phyloP scores from a whole-genome alignment of 108 stramenopile species.

The Cyclostephanos tholiformis region DNA sequence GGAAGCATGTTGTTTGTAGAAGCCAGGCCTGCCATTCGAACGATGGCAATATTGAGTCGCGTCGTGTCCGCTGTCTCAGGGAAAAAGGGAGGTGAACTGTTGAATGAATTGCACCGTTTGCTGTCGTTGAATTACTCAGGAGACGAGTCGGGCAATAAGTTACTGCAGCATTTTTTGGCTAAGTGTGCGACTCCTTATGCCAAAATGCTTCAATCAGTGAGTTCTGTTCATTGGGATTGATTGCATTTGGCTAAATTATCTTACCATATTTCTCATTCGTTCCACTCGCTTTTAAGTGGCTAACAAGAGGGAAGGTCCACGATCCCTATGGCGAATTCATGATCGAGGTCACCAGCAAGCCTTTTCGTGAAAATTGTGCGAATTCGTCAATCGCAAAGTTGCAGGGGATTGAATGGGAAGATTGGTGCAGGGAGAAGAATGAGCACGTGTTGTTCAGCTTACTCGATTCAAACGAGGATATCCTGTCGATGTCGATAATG shows the following conservation, averaged over 20 bases:
- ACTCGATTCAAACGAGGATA: slow-evolving; percentile 13
- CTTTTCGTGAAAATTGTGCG: slow-evolving; percentile 20
- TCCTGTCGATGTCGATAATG: slow-evolving; percentile 14
- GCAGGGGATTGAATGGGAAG: slow-evolving; percentile 56
- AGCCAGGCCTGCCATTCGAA: slow-evolving; percentile 69
- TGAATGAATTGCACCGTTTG: slow-evolving; percentile 66
- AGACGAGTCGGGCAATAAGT: slow-evolving; percentile 62
- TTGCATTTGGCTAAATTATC: background rate
- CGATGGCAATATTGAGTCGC: slow-evolving; percentile 72
- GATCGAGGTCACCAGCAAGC: slow-evolving; percentile 56
- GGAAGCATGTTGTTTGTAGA: slow-evolving; percentile 79
- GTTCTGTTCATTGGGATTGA: background rate
- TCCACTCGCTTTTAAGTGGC: slow-evolving; percentile 50
- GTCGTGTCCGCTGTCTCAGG: slow-evolving; percentile 51
- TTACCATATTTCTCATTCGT: background rate
- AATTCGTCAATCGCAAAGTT: slow-evolving; percentile 10
- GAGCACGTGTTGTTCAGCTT: slow-evolving; percentile 57
- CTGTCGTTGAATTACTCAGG: slow-evolving; percentile 55
- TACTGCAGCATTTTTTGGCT: slow-evolving; percentile 64
- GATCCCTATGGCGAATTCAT: slow-evolving; percentile 95
- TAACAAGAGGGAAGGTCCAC: slow-evolving; percentile 73
- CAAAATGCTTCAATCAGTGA: slow-evolving; percentile 64
- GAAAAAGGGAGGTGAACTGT: slow-evolving; percentile 81
- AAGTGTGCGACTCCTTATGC: slow-evolving; percentile 82
- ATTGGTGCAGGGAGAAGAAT: slow-evolving; percentile 56